phyloP scores from a whole-genome alignment of 2,329 filamentous ascomycete genomes.

The Aspergillus intermedius region DNA sequence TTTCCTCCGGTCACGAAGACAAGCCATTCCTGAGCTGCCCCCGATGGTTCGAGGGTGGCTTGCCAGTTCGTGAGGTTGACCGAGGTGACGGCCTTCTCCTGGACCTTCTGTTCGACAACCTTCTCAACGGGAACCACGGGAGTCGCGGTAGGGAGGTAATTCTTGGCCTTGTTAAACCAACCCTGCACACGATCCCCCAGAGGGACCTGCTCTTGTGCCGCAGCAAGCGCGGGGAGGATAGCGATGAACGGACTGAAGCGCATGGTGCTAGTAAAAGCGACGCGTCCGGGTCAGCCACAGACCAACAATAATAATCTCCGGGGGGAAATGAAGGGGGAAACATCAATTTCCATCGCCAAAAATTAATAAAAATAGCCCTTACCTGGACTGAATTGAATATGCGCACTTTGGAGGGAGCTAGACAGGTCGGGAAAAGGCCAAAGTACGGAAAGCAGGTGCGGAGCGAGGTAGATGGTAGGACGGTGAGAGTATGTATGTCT shows the following conservation, averaged over 20 bases:
- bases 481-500: constrained; percentile 14
- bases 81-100: constrained; percentile 44
- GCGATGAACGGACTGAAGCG: constrained; percentile 47
- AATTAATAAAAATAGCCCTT: background rate
- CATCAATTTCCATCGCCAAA: background rate
- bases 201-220: constrained; percentile 54
- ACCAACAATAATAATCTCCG: constrained; percentile 1
- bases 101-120: constrained; percentile 43
- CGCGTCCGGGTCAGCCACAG: constrained; percentile 12
- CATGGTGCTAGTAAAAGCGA: constrained; percentile 37
- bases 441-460: constrained; percentile 19
- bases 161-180: constrained; percentile 49
- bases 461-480: constrained; percentile 9
- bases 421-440: constrained; percentile 9
- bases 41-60: constrained; percentile 41
- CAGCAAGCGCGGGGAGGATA: constrained; percentile 45
- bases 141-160: constrained; percentile 47
- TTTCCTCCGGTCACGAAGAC: constrained; percentile 59
- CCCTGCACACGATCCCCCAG: constrained; percentile 40
- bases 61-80: constrained; percentile 55
- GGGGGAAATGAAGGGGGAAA: constrained; percentile 1
- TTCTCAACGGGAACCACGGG: constrained; percentile 30
- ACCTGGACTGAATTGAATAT: background rate
- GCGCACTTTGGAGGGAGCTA: constrained; percentile 16
- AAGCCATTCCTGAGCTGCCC: constrained; percentile 49